Conservation (phyloP, 345 rosid species). For the Dimocarpus longan region DNA sequence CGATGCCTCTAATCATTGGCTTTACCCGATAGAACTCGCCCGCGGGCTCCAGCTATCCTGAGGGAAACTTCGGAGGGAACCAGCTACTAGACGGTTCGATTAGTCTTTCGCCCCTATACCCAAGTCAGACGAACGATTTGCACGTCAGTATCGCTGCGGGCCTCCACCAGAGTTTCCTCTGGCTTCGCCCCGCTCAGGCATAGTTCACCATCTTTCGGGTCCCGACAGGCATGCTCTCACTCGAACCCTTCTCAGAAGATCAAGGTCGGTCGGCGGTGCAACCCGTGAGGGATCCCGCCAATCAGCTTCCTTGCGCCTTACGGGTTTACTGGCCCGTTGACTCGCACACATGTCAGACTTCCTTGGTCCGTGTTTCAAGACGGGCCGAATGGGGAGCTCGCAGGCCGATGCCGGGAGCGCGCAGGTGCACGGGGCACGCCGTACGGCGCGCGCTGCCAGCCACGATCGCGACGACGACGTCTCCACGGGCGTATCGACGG, state of each 20-base stretch:
- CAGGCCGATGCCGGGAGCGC: conserved; percentile 34
- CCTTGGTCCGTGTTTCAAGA: conserved; percentile 75
- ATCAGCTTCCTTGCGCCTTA: conserved; percentile 5
- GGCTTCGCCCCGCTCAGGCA: too few relatives aligned
- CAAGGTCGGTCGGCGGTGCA: too few relatives aligned
- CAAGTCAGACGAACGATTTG: conserved; percentile 35
- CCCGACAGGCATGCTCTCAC: too few relatives aligned
- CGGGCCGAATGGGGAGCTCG: conserved; percentile 53
- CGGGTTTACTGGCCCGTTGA: conserved; percentile 36
- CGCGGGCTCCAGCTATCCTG: too few relatives aligned
- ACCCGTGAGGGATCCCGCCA: neutral
- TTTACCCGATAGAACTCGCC: too few relatives aligned
- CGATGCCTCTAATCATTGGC: too few relatives aligned
- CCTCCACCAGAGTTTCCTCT: too few relatives aligned
- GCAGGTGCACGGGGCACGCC: neutral
- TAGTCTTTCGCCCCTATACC: conserved; percentile 44
- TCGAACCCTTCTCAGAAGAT: too few relatives aligned
- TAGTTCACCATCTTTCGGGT: too few relatives aligned
- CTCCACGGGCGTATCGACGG: neutral
- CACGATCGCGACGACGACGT: neutral
- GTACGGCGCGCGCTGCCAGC: neutral
- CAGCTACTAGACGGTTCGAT: conserved; percentile 40
- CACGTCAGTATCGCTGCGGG: conserved; percentile 21
- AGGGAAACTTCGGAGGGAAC: conserved; percentile 13
- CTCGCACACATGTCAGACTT: conserved; percentile 55